Evolutionary conservation across 345 rosid species (phyloP).

Genomic region (Excoecaria agallocha): DNA sequence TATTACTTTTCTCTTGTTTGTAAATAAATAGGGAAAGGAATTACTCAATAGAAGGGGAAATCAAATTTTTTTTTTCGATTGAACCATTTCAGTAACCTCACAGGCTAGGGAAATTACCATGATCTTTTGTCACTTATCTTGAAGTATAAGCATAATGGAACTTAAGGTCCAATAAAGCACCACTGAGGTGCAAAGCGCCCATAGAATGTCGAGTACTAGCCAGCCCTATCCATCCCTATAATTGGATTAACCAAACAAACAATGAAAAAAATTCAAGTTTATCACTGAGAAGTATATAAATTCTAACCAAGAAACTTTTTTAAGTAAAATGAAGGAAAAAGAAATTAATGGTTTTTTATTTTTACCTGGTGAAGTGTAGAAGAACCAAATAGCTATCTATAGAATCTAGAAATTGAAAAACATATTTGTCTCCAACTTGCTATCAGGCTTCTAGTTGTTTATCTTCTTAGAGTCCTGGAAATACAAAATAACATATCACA

Average conservation of each 20-base stretch:
- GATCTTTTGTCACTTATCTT: conserved; percentile 41
- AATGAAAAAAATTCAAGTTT: neutral
- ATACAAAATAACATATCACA: no score
- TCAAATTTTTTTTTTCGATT: no score
- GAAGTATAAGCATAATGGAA: conserved; percentile 70
- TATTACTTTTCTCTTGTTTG: no score
- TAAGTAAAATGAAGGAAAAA: neutral
- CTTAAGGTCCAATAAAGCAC: conserved; percentile 71
- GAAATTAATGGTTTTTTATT: neutral
- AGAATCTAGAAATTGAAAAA: conserved; percentile 75
- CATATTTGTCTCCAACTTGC: conserved; percentile 30
- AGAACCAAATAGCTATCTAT: conserved; percentile 58
- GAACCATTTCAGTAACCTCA: no score
- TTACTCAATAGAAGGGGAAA: no score
- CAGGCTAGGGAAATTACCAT: no score
- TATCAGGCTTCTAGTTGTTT: neutral
- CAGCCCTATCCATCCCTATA: conserved; percentile 87
- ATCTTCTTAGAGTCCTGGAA: no score
- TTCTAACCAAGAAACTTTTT: no score
- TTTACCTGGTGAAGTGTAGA: conserved; percentile 71
- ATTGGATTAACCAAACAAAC: neutral
- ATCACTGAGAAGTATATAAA: no score
- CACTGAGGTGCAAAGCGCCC: conserved; percentile 79
- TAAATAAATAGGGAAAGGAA: no score
- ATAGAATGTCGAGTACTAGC: conserved; percentile 88